A percentile compares a stretch with the other conserved stretches of the same genome.
Evolutionary conservation across 2,329 filamentous ascomycete species (phyloP).

Genomic region (Trichoderma sp.): DNA sequence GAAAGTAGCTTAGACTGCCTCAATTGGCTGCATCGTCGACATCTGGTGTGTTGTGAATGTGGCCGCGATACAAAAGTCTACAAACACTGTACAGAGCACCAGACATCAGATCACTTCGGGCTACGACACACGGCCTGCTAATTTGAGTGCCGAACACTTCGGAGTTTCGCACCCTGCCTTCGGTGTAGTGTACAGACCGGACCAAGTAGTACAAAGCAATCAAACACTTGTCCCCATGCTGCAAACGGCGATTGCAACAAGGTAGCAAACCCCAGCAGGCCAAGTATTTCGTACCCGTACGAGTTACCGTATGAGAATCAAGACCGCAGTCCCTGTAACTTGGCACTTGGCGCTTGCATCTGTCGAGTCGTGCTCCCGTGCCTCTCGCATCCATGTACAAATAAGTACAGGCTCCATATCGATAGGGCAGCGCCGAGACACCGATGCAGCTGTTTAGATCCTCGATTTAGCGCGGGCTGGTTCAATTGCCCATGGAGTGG

Average conservation of each 20-base stretch:
- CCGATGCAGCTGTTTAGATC: not conserved
- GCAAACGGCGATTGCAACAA: not conserved
- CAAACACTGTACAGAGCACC: not conserved
- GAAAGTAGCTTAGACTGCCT: not conserved
- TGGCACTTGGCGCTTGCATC: not conserved
- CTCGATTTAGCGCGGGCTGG: not conserved
- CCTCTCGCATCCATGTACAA: not conserved
- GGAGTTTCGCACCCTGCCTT: not conserved
- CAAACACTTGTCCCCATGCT: not conserved
- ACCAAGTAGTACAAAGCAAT: not conserved
- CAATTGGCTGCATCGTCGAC: not conserved
- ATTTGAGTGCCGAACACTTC: not conserved
- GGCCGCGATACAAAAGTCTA: not conserved
- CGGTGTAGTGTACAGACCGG: not conserved
- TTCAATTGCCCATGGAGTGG: not conserved
- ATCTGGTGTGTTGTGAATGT: not conserved
- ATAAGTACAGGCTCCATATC: not conserved
- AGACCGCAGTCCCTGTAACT: not conserved
- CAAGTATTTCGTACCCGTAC: not conserved
- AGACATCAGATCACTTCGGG: not conserved
- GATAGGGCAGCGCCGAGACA: not conserved
- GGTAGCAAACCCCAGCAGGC: not conserved
- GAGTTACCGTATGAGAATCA: not conserved
- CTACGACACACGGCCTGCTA: not conserved
- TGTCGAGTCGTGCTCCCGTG: not conserved